Conservation (phyloP, 352 stramenopile genomes). For the Phytophthora lateralis region DNA sequence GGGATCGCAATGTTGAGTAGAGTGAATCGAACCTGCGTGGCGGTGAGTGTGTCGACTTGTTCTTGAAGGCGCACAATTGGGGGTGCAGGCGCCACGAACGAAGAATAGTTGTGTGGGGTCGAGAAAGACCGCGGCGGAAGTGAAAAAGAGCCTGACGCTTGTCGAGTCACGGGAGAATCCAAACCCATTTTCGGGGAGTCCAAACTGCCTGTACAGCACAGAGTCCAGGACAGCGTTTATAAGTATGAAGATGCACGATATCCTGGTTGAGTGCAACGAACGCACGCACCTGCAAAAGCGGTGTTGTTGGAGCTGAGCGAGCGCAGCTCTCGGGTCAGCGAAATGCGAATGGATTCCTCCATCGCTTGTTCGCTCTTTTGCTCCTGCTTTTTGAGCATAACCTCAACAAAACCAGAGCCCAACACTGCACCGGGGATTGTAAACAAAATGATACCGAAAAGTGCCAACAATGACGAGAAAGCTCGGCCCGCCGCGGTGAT, state of each 20-base stretch:
- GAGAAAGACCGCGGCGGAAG: constrained; percentile 25
- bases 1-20: too few relatives aligned
- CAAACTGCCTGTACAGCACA: constrained; percentile 19
- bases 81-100: constrained; percentile 23
- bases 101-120: constrained; percentile 24
- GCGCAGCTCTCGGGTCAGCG: constrained; percentile 52
- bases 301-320: constrained; percentile 56
- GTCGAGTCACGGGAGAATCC: constrained; percentile 27
- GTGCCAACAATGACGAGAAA: constrained; percentile 76
- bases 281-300: constrained; percentile 27
- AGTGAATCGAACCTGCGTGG: constrained; percentile 48
- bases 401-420: constrained; percentile 78
- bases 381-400: constrained; percentile 84
- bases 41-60: constrained; percentile 58
- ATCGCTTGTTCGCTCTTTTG: constrained; percentile 53
- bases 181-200: constrained; percentile 39
- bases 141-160: constrained; percentile 16
- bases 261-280: not conserved
- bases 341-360: constrained; percentile 56
- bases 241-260: not conserved
- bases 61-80: constrained; percentile 45
- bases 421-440: constrained; percentile 85
- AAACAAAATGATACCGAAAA: constrained; percentile 90
- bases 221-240: not conserved
- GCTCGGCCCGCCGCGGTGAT: constrained; percentile 65